Evolutionary conservation across 2,329 filamentous ascomycete genomes (phyloP).

Genomic region (Talaromyces sp.): DNA sequence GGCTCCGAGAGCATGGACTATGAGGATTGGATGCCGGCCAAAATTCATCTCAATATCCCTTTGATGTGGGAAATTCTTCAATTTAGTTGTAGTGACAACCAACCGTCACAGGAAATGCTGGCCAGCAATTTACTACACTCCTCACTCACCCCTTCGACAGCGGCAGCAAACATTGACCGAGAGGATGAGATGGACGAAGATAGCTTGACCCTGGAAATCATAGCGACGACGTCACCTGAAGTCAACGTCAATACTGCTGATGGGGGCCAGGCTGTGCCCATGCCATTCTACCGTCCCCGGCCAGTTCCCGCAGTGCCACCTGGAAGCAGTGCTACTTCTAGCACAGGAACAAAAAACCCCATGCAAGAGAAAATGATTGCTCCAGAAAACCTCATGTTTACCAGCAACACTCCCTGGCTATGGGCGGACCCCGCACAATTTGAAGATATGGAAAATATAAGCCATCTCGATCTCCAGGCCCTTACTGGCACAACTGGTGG

Average conservation of each 20-base stretch:
- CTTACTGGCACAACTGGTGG: conserved; percentile 24
- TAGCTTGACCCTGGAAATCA: conserved; percentile 41
- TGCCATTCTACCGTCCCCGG: conserved; percentile 20
- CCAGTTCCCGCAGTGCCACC: conserved; percentile 11
- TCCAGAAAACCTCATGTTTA: conserved; percentile 29
- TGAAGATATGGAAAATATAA: conserved; percentile 25
- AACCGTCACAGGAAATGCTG: conserved; percentile 25
- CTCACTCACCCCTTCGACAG: conserved; percentile 28
- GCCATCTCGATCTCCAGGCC: conserved; percentile 22
- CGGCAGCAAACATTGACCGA: conserved; percentile 17
- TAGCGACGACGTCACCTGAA: conserved; percentile 48
- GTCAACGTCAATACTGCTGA: conserved; percentile 48
- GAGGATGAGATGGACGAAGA: conserved; percentile 31
- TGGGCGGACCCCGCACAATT: conserved; percentile 28
- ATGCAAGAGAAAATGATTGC: conserved; percentile 22
- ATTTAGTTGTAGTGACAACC: conserved; percentile 38
- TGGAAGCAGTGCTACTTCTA: neutral
- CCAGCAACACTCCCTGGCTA: conserved; percentile 25
- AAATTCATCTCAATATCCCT: conserved; percentile 48
- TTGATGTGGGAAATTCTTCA: conserved; percentile 51
- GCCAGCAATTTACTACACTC: conserved; percentile 38
- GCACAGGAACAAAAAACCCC: neutral
- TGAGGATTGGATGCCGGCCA: conserved; percentile 49
- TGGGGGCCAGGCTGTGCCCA: conserved; percentile 46
- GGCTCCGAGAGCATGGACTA: conserved; percentile 42